Evolutionary conservation across 768 basidiomycete species (phyloP), one percentile per base, ranked within the genome.

Genomic region (Daedaleopsis nitida): DNA sequence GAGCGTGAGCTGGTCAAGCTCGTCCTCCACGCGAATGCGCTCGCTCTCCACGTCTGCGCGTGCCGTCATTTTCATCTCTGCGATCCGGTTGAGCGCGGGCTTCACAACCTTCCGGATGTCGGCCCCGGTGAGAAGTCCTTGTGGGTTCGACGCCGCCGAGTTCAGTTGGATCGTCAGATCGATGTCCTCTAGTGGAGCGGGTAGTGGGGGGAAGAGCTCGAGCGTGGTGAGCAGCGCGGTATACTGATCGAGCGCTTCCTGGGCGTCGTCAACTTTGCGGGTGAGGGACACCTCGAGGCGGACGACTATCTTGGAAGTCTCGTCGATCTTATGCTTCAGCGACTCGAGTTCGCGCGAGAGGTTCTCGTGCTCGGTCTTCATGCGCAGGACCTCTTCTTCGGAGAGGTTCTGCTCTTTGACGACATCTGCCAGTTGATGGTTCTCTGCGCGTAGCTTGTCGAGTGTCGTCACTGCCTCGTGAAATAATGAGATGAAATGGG

Each of bases 331-430:
- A 62, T 84, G 78, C 64, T 85, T 88, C 57, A 95, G 83, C 62
- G 92, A 91, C 64, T 89, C 87, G 56, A 94, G 75, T 66, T 83
- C 89, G 53, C 86, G 83, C 5, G 84, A 78, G 38, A 96, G 80
- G 27, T 80, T 85, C 66, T 95, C 92, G 59, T 94, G 89, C 65
- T 98, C 95, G 5, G 86, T 86, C 68, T 89, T 95, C 92, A 99
- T 96, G 39, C 87, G 87, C 56, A 84, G 76, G 44, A 97, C 94
- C 74, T 99, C 96, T 73, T 96, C 93, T 0, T 91, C 90, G 1
- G 91, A 85, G 47, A 99, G 81, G 69, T 97, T 96, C 73, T 99
- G 97, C 35, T 78, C 84, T 68, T 87, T 88, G 32, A 98, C 92
- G 2, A 88, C 82, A 0, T 82, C 80, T 10, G 78, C 75, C 24